Base-by-base conservation (phyloP, 2,329 filamentous ascomycete genomes). In the Calonectria montana region DNA sequence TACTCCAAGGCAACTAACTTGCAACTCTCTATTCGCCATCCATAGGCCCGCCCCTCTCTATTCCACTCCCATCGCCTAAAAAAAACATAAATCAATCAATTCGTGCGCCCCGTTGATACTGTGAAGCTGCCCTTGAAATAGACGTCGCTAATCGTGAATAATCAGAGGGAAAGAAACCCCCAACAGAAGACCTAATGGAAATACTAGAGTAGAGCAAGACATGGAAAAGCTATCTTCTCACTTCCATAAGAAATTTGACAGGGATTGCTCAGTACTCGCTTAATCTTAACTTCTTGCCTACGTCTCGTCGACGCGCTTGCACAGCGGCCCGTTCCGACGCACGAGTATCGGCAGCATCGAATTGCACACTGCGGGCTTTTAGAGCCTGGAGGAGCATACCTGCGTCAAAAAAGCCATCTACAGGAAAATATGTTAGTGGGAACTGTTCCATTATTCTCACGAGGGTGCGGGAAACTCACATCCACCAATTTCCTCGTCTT, bases 381-480 rank as follows among this genome's bases (percentile, higher is more conserved):
- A 98, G 90, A 1, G 95, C 95, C 82, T 97, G 94, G 27, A 97
- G 88, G 6, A 98, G 90, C 95, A 98, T 97, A 16, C 96, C 96
- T 0, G 96, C 95, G 82, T 98, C 96, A 84, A 98, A 98, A 87
- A 98, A 98, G 37, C 96, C 96, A 87, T 98, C 96, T 98, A 43
- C 13, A 4, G 81, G n/a, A 73, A 63, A 61, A 64, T 12, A 75
- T 45, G 71, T 83, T 78, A 83, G 84, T 78, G 55, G 16, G 23
- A 6, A 12, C 8, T 5, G 10, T 25, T 23, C 25, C 12, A 18
- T 8, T 15, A 18, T 13, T 18, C 21, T 21, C 18, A n/a, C 12
- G 10, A 3, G 25, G 41, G n/a, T 27, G 21, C 21, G 1, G 12
- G 21, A 37, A 64, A 92, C 94, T 92, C 91, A 98, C 96, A 98